Evolutionary conservation across 1,284 basidiomycete genomes (phyloP), one percentile per base, ranked within the genome.

Genomic region (Rhodotorula sp.): DNA sequence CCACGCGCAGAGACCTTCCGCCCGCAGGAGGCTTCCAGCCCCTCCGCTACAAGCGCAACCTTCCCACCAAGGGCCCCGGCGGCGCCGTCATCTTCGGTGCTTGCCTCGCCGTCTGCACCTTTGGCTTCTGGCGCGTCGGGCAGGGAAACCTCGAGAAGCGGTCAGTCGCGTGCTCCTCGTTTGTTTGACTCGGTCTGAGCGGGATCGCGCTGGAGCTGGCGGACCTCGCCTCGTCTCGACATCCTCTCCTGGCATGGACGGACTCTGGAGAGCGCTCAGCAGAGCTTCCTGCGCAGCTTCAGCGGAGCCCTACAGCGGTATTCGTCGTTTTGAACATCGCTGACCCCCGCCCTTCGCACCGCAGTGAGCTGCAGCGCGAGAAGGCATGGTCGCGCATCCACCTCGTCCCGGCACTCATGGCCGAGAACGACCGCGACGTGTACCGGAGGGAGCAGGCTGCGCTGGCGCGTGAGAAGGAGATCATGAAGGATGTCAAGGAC

Each of bases 341-440:
- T 48, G 44, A 45, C 55, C 25, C 25, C 34, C 41, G 46, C 41
- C 8, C n/a, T 13, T 25, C 49, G 13, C 16, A 3, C 46, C 14
- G 25, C 82, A 98, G 96, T 82, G 96, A 99, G 85, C 86, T 99
- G 64, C 86, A 90, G 81, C 88, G 97, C 77, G 96, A 99, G 85
- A 90, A 91, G 82, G 88, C 89, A 57, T 98, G 96, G 96, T 93
- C 94, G 74, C 88, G 96, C 76, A 96, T 99, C 80, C 89, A 99
- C 84, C 87, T 98, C 59, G 91, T 96, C 55, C 96, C 96, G 23
- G 82, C 98, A 34, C 74, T 82, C 21, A 49, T 73, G 25, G 73
- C 75, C 66, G 75, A 76, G 63, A 63, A 59, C 58, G 75, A 76
- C 63, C 68, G 75, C 54, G 75, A 76, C 56, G 48, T 73, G 55